Percentiles rank a stretch among this genome's conserved stretches.
These are phyloP conservation scores for Malania oleifera DNA, from an alignment of 164 flowering plant genomes.

Conservation along the genomic window DNA sequence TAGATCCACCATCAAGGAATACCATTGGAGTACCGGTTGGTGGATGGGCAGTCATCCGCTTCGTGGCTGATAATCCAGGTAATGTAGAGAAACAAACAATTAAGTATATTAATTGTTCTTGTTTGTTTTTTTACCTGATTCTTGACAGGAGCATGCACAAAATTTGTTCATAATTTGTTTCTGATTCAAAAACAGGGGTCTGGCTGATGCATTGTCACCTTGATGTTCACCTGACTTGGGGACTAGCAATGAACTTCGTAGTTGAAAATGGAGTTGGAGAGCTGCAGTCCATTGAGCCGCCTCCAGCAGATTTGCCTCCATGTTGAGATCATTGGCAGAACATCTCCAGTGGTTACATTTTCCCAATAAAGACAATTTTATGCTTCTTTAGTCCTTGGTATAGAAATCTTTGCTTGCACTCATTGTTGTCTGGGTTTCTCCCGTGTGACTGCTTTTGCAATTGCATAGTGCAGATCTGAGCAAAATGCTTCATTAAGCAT, in stretches of 20 bases:
- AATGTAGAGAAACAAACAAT: neutral
- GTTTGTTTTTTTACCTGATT: neutral
- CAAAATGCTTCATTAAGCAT: constrained; percentile 4
- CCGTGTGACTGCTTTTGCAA: neutral
- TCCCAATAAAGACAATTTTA: neutral
- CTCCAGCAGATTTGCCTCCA: constrained; percentile 68
- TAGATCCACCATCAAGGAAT: constrained; percentile 75
- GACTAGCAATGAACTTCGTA: constrained; percentile 61
- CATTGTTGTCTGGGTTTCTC: neutral
- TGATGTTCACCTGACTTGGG: constrained; percentile 64
- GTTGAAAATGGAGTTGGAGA: constrained; percentile 65
- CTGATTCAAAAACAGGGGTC: constrained; percentile 38
- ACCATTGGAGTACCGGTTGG: constrained; percentile 69
- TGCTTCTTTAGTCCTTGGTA: neutral
- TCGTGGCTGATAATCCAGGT: constrained; percentile 90
- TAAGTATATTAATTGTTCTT: neutral
- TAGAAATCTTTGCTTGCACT: neutral
- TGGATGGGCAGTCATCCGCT: constrained; percentile 82
- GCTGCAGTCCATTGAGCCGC: constrained; percentile 48
- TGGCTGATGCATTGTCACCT: constrained; percentile 87
- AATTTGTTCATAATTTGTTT: neutral
- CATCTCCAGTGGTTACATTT: neutral
- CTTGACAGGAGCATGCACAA: no score
- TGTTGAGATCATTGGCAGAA: constrained; percentile 30
- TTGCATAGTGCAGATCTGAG: neutral